phyloP scores from a whole-genome alignment of 1,139 yeast genomes.

The Debaryomyces udenii region DNA sequence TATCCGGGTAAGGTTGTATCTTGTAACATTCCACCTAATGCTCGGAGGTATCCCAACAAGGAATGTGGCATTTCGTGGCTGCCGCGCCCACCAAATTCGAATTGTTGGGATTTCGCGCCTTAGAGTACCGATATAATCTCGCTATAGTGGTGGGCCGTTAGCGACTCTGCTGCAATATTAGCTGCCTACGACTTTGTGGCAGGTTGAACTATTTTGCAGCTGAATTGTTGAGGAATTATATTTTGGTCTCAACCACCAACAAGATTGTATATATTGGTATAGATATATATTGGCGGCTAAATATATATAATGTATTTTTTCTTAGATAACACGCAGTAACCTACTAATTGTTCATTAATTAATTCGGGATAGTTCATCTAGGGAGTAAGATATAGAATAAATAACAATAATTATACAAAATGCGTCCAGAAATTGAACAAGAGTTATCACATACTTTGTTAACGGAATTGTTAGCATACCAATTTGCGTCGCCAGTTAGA shows the following conservation, averaged over 20 bases:
- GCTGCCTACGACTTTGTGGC: not conserved
- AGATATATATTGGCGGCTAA: not conserved
- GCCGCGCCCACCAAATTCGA: slow-evolving; percentile 1
- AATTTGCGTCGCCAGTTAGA: slow-evolving; percentile 98
- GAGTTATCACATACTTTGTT: slow-evolving; percentile 92
- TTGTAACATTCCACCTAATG: too few relatives aligned
- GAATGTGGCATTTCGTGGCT: not conserved
- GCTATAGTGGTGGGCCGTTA: too few relatives aligned
- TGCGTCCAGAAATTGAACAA: slow-evolving; percentile 98
- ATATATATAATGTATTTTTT: not conserved
- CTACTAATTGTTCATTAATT: not conserved
- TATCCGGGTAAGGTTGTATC: too few relatives aligned
- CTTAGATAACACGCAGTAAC: too few relatives aligned
- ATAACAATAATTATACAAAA: slow-evolving; percentile 25
- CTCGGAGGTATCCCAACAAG: too few relatives aligned
- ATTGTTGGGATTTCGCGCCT: slow-evolving; percentile 8
- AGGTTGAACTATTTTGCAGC: slow-evolving; percentile 1
- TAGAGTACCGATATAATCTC: not conserved
- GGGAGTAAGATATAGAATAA: not conserved
- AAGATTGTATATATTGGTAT: not conserved
- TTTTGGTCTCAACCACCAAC: not conserved
- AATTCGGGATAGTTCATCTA: not conserved
- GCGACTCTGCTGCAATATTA: not conserved
- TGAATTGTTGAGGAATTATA: slow-evolving; percentile 7
- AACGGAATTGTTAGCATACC: slow-evolving; percentile 96